phyloP scores from a whole-genome alignment of 2,329 filamentous ascomycete genomes.

The Curvularia verruculosa region DNA sequence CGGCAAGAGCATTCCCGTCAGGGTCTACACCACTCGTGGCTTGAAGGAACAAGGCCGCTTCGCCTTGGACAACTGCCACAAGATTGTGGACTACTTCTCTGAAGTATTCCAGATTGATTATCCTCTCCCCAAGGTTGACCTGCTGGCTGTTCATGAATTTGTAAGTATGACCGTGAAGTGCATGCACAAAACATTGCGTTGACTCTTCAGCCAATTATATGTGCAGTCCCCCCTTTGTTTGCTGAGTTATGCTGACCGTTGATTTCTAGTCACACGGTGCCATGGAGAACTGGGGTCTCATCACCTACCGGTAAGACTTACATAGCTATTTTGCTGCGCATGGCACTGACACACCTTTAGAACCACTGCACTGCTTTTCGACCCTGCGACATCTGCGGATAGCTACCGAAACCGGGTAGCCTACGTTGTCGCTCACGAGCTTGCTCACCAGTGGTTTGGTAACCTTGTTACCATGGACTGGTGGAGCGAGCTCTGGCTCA shows the following conservation, averaged over 20 bases:
- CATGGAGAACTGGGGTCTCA: constrained; percentile 99
- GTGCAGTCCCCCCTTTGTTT: constrained; percentile 33
- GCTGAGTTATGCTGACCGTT: constrained; percentile 49
- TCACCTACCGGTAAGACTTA: constrained; percentile 76
- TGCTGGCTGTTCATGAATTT: constrained; percentile 95
- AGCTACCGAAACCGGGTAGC: constrained; percentile 92
- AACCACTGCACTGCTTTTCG: constrained; percentile 94
- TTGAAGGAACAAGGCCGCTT: constrained; percentile 89
- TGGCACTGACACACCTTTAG: neutral
- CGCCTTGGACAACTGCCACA: constrained; percentile 87
- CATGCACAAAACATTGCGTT: constrained; percentile 23
- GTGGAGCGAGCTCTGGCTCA: constrained; percentile 90
- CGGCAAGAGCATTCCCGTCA: constrained; percentile 86
- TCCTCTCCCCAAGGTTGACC: constrained; percentile 90
- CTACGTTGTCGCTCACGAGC: constrained; percentile 97
- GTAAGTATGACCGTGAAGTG: constrained; percentile 55
- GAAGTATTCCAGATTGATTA: constrained; percentile 90
- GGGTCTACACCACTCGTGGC: constrained; percentile 95
- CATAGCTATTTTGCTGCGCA: neutral
- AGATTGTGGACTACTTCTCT: constrained; percentile 95
- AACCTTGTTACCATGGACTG: constrained; percentile 97
- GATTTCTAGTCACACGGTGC: constrained; percentile 69
- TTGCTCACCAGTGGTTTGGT: constrained; percentile 96
- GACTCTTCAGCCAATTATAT: constrained; percentile 51
- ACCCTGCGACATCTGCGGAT: constrained; percentile 87